Conservation (phyloP, 495 filamentous ascomycete species). For the Rusavskia elegans region DNA sequence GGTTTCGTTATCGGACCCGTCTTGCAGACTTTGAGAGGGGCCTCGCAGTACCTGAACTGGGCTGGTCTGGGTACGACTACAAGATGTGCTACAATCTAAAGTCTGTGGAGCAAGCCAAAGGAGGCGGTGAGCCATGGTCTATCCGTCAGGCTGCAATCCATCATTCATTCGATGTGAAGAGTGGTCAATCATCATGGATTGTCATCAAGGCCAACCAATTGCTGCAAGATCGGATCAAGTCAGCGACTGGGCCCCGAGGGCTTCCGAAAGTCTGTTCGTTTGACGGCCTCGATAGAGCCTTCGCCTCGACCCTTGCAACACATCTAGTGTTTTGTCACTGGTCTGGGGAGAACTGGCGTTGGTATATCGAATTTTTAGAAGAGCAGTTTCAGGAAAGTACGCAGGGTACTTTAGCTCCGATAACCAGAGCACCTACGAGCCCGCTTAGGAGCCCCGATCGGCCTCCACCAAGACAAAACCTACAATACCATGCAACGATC, state of each 20-base stretch:
- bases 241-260: slow-evolving; percentile 10
- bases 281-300: slow-evolving; percentile 11
- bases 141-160: slow-evolving; percentile 24
- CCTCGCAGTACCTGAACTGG: slow-evolving; percentile 16
- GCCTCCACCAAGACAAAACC: too few relatives aligned
- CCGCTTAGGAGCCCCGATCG: not conserved
- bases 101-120: slow-evolving; percentile 21
- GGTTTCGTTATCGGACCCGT: slow-evolving; percentile 11
- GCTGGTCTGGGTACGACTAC: slow-evolving; percentile 25
- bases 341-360: slow-evolving; percentile 31
- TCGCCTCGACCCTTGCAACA: slow-evolving; percentile 19
- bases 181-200: slow-evolving; percentile 20
- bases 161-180: slow-evolving; percentile 25
- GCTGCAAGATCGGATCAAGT: slow-evolving; percentile 20
- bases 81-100: slow-evolving; percentile 30
- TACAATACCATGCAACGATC: too few relatives aligned
- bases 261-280: slow-evolving; percentile 12
- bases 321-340: slow-evolving; percentile 28
- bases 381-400: slow-evolving; percentile 15
- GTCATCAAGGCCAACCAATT: slow-evolving; percentile 24
- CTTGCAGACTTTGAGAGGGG: not conserved
- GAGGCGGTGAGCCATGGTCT: slow-evolving; percentile 21
- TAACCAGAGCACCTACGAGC: slow-evolving; percentile 14
- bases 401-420: slow-evolving; percentile 14
- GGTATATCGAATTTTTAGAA: slow-evolving; percentile 30